phyloP scores from a whole-genome alignment of 2,329 filamentous ascomycete genomes.

The Aspergillus chevalieri region DNA sequence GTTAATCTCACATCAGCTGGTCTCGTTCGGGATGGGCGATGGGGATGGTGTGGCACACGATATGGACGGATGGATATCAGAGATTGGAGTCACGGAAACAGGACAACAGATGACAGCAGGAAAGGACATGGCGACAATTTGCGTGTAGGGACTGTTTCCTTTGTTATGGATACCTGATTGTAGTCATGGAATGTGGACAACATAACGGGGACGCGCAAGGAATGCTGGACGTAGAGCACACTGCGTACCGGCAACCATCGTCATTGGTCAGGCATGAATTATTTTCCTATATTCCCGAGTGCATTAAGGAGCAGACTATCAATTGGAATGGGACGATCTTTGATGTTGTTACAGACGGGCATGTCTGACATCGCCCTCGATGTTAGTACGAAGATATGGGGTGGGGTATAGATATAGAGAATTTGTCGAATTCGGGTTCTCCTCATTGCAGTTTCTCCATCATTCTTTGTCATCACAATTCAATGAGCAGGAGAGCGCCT shows the following conservation, averaged over 20 bases:
- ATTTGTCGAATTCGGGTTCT: too few species aligned
- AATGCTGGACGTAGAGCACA: constrained; percentile 22
- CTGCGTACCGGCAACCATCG: neutral
- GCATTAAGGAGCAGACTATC: too few species aligned
- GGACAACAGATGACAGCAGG: neutral
- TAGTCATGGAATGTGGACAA: constrained; percentile 23
- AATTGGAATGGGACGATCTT: too few species aligned
- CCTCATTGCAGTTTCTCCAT: too few species aligned
- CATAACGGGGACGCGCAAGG: constrained; percentile 22
- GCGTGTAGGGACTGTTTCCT: constrained; percentile 2
- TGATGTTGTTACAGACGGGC: too few species aligned
- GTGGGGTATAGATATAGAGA: too few species aligned
- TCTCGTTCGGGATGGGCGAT: neutral
- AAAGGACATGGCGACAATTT: neutral
- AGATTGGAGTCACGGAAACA: neutral
- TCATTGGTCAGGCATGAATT: too few species aligned
- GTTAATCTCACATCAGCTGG: neutral
- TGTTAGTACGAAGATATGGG: too few species aligned
- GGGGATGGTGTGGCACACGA: neutral
- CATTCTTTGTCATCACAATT: too few species aligned
- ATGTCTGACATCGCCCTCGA: too few species aligned
- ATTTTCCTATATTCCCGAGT: too few species aligned
- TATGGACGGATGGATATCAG: neutral
- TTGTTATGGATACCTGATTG: constrained; percentile 26
- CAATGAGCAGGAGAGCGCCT: too few species aligned